phyloP scores from a whole-genome alignment of 441 rosid species.

The Populus hybrid region DNA sequence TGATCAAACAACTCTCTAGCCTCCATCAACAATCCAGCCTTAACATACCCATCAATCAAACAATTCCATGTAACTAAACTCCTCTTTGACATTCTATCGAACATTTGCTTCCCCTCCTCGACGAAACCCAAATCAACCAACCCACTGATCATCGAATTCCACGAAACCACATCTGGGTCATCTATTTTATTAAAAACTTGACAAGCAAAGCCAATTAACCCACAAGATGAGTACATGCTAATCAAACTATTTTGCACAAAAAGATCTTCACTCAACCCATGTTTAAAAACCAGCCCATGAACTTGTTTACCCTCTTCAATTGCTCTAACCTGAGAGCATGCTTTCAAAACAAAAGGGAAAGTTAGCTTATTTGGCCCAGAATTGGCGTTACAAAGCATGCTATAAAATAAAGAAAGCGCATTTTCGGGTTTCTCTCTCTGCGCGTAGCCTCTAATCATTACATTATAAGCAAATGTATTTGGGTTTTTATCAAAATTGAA shows the following conservation, averaged over 20 bases:
- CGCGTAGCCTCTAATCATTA: conserved; percentile 18
- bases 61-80: conserved; percentile 10
- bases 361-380: conserved; percentile 13
- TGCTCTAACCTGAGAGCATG: no score
- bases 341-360: conserved; percentile 12
- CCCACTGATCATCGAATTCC: no score
- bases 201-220: no score
- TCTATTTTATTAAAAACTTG: no score
- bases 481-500: conserved; percentile 18
- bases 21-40: neutral
- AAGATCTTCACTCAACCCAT: no score
- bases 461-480: conserved; percentile 22
- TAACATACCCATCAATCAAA: no score
- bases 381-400: conserved; percentile 14
- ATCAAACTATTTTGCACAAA: no score
- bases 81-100: conserved; percentile 20
- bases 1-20: no score
- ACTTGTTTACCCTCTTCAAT: no score
- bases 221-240: no score
- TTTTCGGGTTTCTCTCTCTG: conserved; percentile 12
- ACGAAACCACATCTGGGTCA: no score
- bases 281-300: no score
- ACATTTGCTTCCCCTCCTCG: conserved; percentile 9
- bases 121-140: conserved; percentile 5
- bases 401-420: conserved; percentile 12